Percentiles rank a stretch among this genome's conserved stretches.
Conservation (phyloP, 805 yeast genomes). For the Wickerhamiella lipophila region DNA sequence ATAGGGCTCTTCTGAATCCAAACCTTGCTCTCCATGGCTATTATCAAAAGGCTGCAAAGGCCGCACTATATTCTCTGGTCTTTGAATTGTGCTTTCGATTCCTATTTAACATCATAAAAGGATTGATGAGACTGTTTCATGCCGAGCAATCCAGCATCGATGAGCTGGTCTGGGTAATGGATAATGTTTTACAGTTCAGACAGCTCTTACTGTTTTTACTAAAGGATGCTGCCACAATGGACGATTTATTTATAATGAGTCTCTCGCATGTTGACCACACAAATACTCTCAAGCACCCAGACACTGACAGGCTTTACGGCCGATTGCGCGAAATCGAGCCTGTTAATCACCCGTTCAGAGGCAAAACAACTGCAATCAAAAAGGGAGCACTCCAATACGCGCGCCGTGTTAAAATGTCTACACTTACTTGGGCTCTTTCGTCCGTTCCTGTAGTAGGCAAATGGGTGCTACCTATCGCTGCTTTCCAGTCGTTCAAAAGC, state of each 20-base stretch:
- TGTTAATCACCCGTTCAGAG: not conserved
- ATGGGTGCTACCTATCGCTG: conserved; percentile 32
- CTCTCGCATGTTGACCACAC: conserved; percentile 32
- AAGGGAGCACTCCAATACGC: not conserved
- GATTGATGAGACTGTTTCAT: conserved; percentile 21
- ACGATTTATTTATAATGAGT: conserved; percentile 31
- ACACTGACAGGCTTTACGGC: conserved; percentile 22
- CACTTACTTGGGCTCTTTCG: conserved; percentile 27
- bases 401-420: not conserved
- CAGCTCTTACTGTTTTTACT: conserved; percentile 28
- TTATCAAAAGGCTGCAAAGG: conserved; percentile 30
- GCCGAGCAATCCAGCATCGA: conserved; percentile 12
- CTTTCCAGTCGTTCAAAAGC: conserved; percentile 35
- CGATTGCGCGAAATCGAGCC: conserved; percentile 9
- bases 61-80: conserved; percentile 30
- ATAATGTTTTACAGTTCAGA: conserved; percentile 32
- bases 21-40: conserved; percentile 28
- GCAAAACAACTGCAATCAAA: not conserved
- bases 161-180: conserved; percentile 22
- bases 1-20: conserved; percentile 37
- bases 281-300: conserved; percentile 33
- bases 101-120: conserved; percentile 22
- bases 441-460: conserved; percentile 34
- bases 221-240: conserved; percentile 23
- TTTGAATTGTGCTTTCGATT: conserved; percentile 30